Conservation (phyloP, 106 monocot species). For the Agapanthus africanus region DNA sequence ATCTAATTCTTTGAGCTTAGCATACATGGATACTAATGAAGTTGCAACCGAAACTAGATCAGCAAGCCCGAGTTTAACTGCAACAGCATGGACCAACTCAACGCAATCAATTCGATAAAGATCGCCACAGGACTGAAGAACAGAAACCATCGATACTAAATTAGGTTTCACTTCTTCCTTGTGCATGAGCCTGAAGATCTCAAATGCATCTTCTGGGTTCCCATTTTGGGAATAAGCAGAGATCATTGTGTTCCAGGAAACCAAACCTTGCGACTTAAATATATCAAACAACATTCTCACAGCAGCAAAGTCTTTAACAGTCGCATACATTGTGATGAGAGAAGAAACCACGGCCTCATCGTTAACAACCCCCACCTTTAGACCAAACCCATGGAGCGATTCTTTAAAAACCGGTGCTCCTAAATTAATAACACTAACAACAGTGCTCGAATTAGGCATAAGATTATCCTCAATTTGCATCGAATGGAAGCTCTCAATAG, state of each 20-base stretch:
- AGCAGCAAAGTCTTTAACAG: constrained; percentile 19
- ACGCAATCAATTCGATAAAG: constrained; percentile 28
- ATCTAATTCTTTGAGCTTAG: constrained; percentile 39
- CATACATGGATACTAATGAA: constrained; percentile 53
- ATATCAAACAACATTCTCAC: constrained; percentile 32
- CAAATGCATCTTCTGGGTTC: constrained; percentile 19
- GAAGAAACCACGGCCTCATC: constrained; percentile 32
- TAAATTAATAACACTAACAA: constrained; percentile 32
- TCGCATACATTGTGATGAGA: constrained; percentile 55
- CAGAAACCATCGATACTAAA: constrained; percentile 35
- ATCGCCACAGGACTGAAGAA: constrained; percentile 34
- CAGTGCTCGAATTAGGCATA: constrained; percentile 37
- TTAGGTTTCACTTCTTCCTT: constrained; percentile 21
- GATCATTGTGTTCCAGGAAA: constrained; percentile 59
- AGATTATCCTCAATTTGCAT: constrained; percentile 26
- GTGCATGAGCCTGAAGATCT: constrained; percentile 34
- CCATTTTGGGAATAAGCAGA: constrained; percentile 40
- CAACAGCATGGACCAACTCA: constrained; percentile 40
- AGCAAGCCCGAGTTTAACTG: constrained; percentile 33
- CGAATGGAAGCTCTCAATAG: constrained; percentile 19
- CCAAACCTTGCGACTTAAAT: constrained; percentile 19
- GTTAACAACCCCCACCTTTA: constrained; percentile 32
- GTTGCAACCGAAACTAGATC: constrained; percentile 26
- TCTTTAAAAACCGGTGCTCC: constrained; percentile 1
- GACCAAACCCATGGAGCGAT: constrained; percentile 38